Conservation (phyloP, 805 yeast genomes). For the Candida verbasci region DNA sequence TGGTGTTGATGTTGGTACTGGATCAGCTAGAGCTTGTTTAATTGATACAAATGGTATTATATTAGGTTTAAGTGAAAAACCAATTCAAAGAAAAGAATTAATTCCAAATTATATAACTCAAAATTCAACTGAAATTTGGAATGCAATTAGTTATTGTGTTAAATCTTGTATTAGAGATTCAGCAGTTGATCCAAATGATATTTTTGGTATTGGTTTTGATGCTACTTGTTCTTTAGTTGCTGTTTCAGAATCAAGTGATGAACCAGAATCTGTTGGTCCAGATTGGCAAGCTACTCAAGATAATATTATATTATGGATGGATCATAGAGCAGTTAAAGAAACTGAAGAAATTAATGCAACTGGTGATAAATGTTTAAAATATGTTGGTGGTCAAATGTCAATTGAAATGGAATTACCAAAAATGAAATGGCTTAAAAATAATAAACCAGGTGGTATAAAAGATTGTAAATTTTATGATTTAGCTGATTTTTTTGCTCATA, state of each 20-base stretch:
- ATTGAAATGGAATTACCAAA: slow-evolving; percentile 98
- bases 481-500: slow-evolving; percentile 87
- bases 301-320: slow-evolving; percentile 96
- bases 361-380: slow-evolving; percentile 72
- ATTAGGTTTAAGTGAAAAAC: slow-evolving; percentile 71
- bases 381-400: slow-evolving; percentile 97
- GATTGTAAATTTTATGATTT: slow-evolving; percentile 85
- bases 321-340: slow-evolving; percentile 86
- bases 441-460: slow-evolving; percentile 59
- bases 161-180: slow-evolving; percentile 70
- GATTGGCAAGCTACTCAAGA: slow-evolving; percentile 69
- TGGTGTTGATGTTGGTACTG: slow-evolving; percentile 97
- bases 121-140: slow-evolving; percentile 89
- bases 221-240: slow-evolving; percentile 96
- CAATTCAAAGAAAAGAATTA: slow-evolving; percentile 72
- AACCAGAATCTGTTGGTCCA: slow-evolving; percentile 89
- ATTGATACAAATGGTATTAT: slow-evolving; percentile 83
- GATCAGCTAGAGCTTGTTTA: slow-evolving; percentile 92
- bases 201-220: slow-evolving; percentile 91
- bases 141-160: slow-evolving; percentile 77
- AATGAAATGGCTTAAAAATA: slow-evolving; percentile 90
- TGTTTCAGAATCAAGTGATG: slow-evolving; percentile 56
- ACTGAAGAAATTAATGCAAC: slow-evolving; percentile 79
- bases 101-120: slow-evolving; percentile 77
- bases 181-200: slow-evolving; percentile 59